phyloP scores from a whole-genome alignment of 345 rosid genomes.

The Salix dunnii region DNA sequence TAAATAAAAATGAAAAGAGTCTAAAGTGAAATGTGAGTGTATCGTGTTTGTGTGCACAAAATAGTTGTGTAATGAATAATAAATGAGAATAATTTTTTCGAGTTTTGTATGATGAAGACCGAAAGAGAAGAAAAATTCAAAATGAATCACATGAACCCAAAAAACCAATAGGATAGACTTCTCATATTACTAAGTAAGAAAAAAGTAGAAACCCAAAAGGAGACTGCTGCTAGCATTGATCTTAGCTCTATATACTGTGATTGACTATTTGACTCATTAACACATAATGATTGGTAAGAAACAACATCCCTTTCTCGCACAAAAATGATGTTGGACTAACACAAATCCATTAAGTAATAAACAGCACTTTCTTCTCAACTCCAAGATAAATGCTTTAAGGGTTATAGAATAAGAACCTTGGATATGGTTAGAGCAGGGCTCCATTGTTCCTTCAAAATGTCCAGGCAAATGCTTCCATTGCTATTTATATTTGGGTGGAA shows the following conservation, averaged over 20 bases:
- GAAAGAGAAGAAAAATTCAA: too few species aligned
- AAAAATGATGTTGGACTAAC: not conserved
- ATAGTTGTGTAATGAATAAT: too few species aligned
- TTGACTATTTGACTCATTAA: not conserved
- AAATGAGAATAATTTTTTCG: too few species aligned
- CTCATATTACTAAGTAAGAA: too few species aligned
- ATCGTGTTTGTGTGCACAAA: too few species aligned
- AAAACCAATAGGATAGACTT: too few species aligned
- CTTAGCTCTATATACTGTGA: not conserved
- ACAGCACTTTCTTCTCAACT: not conserved
- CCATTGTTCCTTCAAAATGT: conserved; percentile 98
- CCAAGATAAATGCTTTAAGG: not conserved
- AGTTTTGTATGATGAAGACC: too few species aligned
- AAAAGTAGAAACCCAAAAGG: too few species aligned
- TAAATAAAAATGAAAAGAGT: too few species aligned
- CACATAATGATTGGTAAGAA: not conserved
- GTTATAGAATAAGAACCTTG: conserved; percentile 46
- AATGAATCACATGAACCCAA: too few species aligned
- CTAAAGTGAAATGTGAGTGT: too few species aligned
- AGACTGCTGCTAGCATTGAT: too few species aligned
- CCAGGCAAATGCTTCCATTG: conserved; percentile 96
- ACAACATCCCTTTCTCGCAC: not conserved
- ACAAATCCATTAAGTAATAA: not conserved
- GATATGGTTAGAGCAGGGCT: conserved; percentile 95
- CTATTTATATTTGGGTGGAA: conserved; percentile 93